Conservation (phyloP, 1,284 basidiomycete genomes). For the Trametes hirsuta region DNA sequence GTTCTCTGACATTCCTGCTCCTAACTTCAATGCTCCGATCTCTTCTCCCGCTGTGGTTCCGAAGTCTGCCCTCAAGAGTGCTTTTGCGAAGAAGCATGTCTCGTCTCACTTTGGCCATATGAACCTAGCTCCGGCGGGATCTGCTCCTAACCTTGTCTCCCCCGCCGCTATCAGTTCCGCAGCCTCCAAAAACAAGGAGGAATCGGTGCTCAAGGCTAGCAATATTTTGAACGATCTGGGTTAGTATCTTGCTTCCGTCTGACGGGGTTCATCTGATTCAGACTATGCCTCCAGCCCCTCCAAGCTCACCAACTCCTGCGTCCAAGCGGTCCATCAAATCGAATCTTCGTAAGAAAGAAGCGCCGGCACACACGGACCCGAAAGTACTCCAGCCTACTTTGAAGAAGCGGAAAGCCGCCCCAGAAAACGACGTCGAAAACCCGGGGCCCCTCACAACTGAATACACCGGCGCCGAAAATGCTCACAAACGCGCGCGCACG, state of each 20-base stretch:
- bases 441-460: slow-evolving; percentile 1
- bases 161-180: not conserved
- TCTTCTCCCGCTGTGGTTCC: slow-evolving; percentile 16
- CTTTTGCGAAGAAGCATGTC: not conserved
- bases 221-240: slow-evolving; percentile 11
- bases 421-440: not conserved
- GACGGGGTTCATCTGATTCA: not conserved
- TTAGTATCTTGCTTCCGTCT: not conserved
- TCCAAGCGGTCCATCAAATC: slow-evolving; percentile 25
- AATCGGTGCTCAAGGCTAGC: not conserved
- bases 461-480: not conserved
- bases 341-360: slow-evolving; percentile 27
- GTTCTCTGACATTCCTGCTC: slow-evolving; percentile 19
- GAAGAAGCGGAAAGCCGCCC: slow-evolving; percentile 16
- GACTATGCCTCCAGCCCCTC: slow-evolving; percentile 4
- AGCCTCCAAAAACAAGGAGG: not conserved
- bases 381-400: slow-evolving; percentile 18
- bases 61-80: slow-evolving; percentile 18
- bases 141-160: not conserved
- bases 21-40: slow-evolving; percentile 19
- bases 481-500: slow-evolving; percentile 20
- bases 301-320: slow-evolving; percentile 25
- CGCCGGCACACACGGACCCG: not conserved
- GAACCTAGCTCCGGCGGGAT: too few species aligned
- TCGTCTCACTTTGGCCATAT: not conserved